Base-by-base conservation (phyloP, 2,329 filamentous ascomycete species). In the Arthrocladium fulminans region DNA sequence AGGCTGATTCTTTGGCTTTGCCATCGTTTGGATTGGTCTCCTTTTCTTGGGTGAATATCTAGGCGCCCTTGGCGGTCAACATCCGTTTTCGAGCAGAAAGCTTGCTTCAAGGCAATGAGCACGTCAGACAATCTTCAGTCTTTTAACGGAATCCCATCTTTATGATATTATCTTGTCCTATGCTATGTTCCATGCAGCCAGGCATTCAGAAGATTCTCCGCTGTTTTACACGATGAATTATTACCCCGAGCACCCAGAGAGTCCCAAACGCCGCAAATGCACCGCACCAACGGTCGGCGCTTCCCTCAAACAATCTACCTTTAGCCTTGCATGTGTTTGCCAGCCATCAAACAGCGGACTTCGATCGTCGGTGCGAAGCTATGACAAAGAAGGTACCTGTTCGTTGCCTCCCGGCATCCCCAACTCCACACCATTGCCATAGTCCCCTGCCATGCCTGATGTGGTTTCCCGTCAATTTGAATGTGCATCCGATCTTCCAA, bases 401-500 rank as follows among this genome's bases (percentile, higher is more conserved):
- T 22, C 27, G 23, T 12, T 4, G 10, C 27, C 19, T 29, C 37
- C 42, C 19, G 27, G 8, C 20, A 20, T 7, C 29, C 17, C 19
- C 17, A 37, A n/a, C 22, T 32, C 42, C 15, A 34, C 8, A 44
- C 9, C 23, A 30, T 15, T 10, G 32, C 42, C 27, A 22, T 22
- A 45, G 42, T 30, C 29, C 42, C 42, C n/a, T n/a, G n/a, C n/a
- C n/a, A n/a, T 45, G 29, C 42, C 42, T 40, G 4, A 10, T 22
- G 8, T n/a, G n/a, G 27, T 29, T 13, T 29, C 7, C 27, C 7
- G 37, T 9, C 22, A 20, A 40, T 7, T 4, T 22, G 37, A n/a
- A n/a, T n/a, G n/a, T n/a, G n/a, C n/a, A n/a, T n/a, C n/a, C n/a
- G n/a, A n/a, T n/a, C n/a, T n/a, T n/a, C n/a, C n/a, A n/a, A n/a